Conservation (phyloP, 2,329 filamentous ascomycete genomes). For the Cryphonectria parasitica region DNA sequence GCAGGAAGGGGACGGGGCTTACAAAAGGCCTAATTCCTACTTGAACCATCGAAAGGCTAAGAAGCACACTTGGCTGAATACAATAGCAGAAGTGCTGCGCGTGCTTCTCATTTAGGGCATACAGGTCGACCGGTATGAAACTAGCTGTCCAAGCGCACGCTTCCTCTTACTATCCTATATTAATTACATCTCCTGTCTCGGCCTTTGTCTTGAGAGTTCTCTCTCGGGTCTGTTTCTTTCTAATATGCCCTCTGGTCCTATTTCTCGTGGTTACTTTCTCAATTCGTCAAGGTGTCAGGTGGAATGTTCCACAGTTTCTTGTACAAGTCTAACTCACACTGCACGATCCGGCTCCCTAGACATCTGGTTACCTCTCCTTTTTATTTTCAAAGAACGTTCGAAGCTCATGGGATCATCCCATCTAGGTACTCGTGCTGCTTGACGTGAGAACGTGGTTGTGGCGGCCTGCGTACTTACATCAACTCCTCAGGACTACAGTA, state of each 20-base stretch:
- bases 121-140: background rate
- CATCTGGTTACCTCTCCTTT: background rate
- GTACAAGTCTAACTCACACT: too few species aligned
- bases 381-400: background rate
- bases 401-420: background rate
- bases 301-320: background rate
- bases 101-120: background rate
- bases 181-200: background rate
- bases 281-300: background rate
- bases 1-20: background rate
- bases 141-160: background rate
- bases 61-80: background rate
- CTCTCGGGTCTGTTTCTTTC: background rate
- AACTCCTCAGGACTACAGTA: background rate
- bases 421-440: background rate
- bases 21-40: background rate
- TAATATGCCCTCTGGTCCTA: background rate
- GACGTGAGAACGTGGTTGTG: background rate
- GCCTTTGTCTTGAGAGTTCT: too few species aligned
- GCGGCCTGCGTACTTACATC: background rate
- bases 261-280: background rate
- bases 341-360: background rate
- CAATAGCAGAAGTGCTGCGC: background rate
- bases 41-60: background rate
- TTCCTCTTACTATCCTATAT: background rate